A percentile compares a stretch with the other conserved stretches of the same genome.
phyloP scores from a whole-genome alignment of 768 basidiomycete genomes.

The Tricholoma sp. region DNA sequence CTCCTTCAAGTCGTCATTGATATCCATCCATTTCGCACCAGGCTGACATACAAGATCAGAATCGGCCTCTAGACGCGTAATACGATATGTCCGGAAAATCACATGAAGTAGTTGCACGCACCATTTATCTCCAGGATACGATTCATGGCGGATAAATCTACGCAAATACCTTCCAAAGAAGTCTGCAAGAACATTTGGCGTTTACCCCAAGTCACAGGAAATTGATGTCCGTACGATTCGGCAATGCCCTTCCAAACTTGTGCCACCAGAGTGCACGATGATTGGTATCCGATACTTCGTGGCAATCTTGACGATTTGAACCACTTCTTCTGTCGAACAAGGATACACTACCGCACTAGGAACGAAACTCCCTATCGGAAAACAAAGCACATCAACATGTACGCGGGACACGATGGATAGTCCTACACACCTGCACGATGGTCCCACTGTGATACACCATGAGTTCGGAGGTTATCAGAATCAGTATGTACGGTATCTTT shows the following conservation, averaged over 20 bases:
- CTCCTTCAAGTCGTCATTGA: conserved; percentile 62
- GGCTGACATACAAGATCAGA: conserved; percentile 73
- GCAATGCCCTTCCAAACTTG: conserved; percentile 76
- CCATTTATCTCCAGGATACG: conserved; percentile 71
- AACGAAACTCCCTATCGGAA: conserved; percentile 23
- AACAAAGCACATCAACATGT: neutral
- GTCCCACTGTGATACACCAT: conserved; percentile 52
- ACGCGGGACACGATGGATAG: neutral
- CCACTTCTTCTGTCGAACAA: conserved; percentile 72
- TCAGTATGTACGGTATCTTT: conserved; percentile 43
- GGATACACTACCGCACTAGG: conserved; percentile 67
- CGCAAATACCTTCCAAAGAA: conserved; percentile 61
- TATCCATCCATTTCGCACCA: conserved; percentile 63
- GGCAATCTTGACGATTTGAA: conserved; percentile 70
- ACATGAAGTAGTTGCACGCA: conserved; percentile 21
- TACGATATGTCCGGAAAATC: neutral
- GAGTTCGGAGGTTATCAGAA: conserved; percentile 42
- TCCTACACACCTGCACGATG: conserved; percentile 41
- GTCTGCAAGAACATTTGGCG: conserved; percentile 22
- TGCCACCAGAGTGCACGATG: conserved; percentile 76
- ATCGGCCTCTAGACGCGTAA: conserved; percentile 46
- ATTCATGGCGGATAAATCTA: conserved; percentile 79
- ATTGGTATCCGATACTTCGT: conserved; percentile 73
- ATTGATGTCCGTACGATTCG: conserved; percentile 39
- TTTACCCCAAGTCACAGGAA: neutral